Base-by-base conservation (phyloP, 495 filamentous ascomycete species). In the Cryomyces minteri region DNA sequence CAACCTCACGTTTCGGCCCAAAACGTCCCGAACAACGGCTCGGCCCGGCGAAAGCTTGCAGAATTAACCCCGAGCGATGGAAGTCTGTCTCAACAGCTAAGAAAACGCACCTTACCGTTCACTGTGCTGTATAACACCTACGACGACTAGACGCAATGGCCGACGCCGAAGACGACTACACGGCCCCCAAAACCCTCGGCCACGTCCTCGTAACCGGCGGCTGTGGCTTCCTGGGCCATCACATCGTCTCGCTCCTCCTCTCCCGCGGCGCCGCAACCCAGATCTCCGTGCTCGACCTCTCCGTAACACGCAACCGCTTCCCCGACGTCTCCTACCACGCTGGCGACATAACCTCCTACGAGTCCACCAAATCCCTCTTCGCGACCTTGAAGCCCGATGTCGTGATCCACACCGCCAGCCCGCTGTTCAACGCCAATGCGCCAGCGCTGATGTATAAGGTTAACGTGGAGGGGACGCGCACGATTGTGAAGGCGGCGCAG, bases 381-480 rank as follows among this genome's bases (percentile, higher is more conserved):
- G 56, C 68, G 11, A 71, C 72, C 43, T 66, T 79, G 38, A 79
- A 77, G 61, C 86, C 92, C n/a, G 76, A 85, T 52, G 75, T 90
- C 8, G 81, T 99, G 37, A 90, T 96, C 50, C 87, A 99, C 63
- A 96, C 90, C 8, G 92, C 88, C n/a, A 50, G 51, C 32, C 61
- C 61, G 0, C 36, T 43, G 32, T 47, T 56, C 47, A 46, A 32
- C 28, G 48, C 39, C 31, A 47, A 45, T 18, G 51, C 37, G 37
- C 48, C 58, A n/a, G 79, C 77, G 49, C 50, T 86, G 1, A 80
- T 78, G 63, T 69, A 74, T 45, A 87, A 83, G 65, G 90, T 99
- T 50, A 99, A 96, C 61, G 84, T 99, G 1, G 81, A 83, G 18
- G 90, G 90, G 12, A 95, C 88, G 0, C 76, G 73, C 51, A 80